These are phyloP conservation scores for Lasiosphaeriaceae sp. DNA, from an alignment of 495 filamentous ascomycete species.

Conservation along the genomic window DNA sequence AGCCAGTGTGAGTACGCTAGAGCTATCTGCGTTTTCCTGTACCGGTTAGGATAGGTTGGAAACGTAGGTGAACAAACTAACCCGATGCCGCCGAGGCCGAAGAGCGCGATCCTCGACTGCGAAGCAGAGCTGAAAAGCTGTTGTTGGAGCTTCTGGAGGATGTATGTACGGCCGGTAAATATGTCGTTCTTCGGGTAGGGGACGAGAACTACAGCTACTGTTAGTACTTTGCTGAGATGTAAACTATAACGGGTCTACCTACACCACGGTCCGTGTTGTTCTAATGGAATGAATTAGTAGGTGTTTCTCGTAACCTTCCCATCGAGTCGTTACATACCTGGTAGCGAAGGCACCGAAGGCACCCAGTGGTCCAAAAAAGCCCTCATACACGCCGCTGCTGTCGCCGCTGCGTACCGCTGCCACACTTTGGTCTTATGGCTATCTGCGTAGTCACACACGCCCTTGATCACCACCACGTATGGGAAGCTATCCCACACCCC, in stretches of 20 bases:
- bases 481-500: constrained; percentile 35
- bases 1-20: no score
- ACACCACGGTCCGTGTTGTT: no score
- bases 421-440: not conserved
- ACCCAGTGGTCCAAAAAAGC: not conserved
- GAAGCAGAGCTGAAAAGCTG: not conserved
- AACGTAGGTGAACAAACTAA: no score
- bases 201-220: constrained; percentile 12
- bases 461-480: constrained; percentile 36
- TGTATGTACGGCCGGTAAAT: constrained; percentile 38
- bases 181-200: constrained; percentile 28
- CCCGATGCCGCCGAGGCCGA: no score
- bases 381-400: not conserved
- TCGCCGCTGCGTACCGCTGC: not conserved
- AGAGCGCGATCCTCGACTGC: constrained; percentile 17
- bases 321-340: no score
- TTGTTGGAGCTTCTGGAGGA: constrained; percentile 30
- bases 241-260: no score
- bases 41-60: no score
- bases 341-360: not conserved
- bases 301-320: no score
- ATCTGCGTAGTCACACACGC: constrained; percentile 27
- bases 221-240: no score
- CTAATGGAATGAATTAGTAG: no score
- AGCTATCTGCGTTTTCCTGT: constrained; percentile 22